These are phyloP conservation scores for Huntiella decipiens DNA, from an alignment of 2,329 filamentous ascomycete genomes.

Conservation along the genomic window DNA sequence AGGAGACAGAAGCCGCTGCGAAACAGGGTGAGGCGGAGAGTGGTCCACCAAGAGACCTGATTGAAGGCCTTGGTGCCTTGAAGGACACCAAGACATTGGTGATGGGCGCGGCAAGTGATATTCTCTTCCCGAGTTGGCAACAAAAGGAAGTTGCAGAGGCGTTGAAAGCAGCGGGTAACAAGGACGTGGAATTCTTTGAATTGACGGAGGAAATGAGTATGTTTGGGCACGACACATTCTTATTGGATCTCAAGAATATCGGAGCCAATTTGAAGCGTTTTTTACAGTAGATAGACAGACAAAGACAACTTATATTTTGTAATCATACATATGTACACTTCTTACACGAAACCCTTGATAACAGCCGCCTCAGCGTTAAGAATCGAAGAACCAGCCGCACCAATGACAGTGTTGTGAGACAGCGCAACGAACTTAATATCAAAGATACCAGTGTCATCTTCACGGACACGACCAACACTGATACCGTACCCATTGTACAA, in stretches of 20 bases:
- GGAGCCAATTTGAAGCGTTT: constrained; percentile 70
- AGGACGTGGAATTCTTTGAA: constrained; percentile 70
- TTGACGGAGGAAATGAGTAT: constrained; percentile 83
- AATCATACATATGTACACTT: background rate
- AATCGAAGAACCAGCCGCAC: constrained; percentile 89
- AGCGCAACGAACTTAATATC: constrained; percentile 89
- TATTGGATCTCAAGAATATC: constrained; percentile 81
- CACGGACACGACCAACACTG: constrained; percentile 68
- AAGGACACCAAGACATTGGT: constrained; percentile 67
- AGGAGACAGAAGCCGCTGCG: constrained; percentile 49
- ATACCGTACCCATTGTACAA: constrained; percentile 75
- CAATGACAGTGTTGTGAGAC: constrained; percentile 77
- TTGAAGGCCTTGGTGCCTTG: constrained; percentile 52
- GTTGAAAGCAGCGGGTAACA: constrained; percentile 57
- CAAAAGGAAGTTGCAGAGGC: constrained; percentile 85
- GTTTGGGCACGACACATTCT: constrained; percentile 92
- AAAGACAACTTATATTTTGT: background rate
- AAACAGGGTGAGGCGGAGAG: constrained; percentile 19
- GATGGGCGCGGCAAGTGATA: constrained; percentile 88
- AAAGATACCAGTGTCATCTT: constrained; percentile 76
- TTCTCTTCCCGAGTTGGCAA: constrained; percentile 94
- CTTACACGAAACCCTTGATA: constrained; percentile 64
- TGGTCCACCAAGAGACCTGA: constrained; percentile 56
- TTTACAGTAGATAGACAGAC: constrained; percentile 22
- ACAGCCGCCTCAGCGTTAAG: constrained; percentile 85